Evolutionary conservation across 2,329 filamentous ascomycete genomes (phyloP), one percentile per base, ranked within the genome.

Genomic region (Penicillium olsonii): DNA sequence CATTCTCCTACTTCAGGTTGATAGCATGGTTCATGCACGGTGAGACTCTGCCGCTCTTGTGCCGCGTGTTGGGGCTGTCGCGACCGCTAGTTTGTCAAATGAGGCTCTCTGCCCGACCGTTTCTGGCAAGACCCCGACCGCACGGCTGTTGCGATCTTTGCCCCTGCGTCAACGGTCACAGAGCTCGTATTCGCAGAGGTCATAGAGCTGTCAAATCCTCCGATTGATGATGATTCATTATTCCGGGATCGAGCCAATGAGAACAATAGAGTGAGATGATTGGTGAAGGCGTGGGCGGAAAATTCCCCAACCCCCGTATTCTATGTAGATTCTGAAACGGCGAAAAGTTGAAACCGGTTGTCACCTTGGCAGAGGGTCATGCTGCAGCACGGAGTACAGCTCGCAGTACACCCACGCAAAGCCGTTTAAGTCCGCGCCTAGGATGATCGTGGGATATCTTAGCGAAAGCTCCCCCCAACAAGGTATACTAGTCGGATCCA

Each of bases 31-130:
- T 45, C 47, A 40, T 45, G 42, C 29, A 45, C 22, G 19, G 29
- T 49, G 47, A 29, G 19, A 27, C 22, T 37, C 29, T 45, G 20
- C 15, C 27, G 9, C 33, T 31, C 19, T 29, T n/a, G n/a, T n/a
- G 22, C 35, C 20, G n/a, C 20, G n/a, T 40, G 9, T 34, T 18
- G 8, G n/a, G 20, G 15, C 11, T 33, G 39, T 44, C 15, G 19
- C 12, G 18, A 37, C 22, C 6, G 12, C 22, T 24, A 37, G 18
- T 6, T 19, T 27, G 31, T 24, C 26, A 22, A 27, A 49, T 49
- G 42, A 49, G 42, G 47, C 47, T 49, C 42, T 49, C 42, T 5
- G 14, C 6, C 12, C 37, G 20, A 42, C 37, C 29, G 17, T 34
- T 15, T 15, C 11, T 15, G 26, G 3, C 15, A 17, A 9, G 3